Base-by-base conservation (phyloP, 1,139 yeast genomes). In the Hanseniaspora gamundiae region DNA sequence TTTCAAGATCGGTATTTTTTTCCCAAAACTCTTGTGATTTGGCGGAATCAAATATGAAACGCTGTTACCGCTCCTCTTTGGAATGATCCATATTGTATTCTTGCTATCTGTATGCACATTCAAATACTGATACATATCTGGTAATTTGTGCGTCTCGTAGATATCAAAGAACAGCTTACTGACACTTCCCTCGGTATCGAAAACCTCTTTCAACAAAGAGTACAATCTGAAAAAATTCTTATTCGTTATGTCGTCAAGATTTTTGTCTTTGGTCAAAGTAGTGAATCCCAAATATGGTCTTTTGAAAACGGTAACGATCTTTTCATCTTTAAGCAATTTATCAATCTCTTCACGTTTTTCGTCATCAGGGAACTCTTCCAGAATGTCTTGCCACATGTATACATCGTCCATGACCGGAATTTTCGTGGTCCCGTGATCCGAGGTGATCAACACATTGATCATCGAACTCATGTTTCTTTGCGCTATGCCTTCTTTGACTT, bases 381-480 rank as follows among this genome's bases (percentile, higher is more conserved):
- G 7, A 4, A 47, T 44, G 42, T 52, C 46, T 36, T 46, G 45
- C 20, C 48, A 44, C n/a, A 42, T 29, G 33, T 64, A 61, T 49
- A 52, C 44, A 28, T 47, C 48, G 17, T 6, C 96, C 96, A 58
- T 87, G 95, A 58, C 87, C 95, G 43, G n/a, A n/a, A n/a, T n/a
- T n/a, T n/a, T n/a, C n/a, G n/a, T n/a, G n/a, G n/a, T n/a, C n/a
- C n/a, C n/a, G n/a, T n/a, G n/a, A n/a, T n/a, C n/a, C n/a, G 95
- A 84, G 1, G 87, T 82, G 41, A 88, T 66, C 0, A 88, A 65
- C 21, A 88, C 64, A 58, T 88, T 88, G 11, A 81, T 84, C 40
- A 85, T 70, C 33, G 76, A 69, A 1, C 71, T 64, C 48, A 86
- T 64, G 49, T 81, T 76, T 45, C 95, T 68, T 17, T 58, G 52